These are phyloP conservation scores for Phytophthora colocasiae DNA, from an alignment of 352 stramenopile genomes.

Conservation along the genomic window DNA sequence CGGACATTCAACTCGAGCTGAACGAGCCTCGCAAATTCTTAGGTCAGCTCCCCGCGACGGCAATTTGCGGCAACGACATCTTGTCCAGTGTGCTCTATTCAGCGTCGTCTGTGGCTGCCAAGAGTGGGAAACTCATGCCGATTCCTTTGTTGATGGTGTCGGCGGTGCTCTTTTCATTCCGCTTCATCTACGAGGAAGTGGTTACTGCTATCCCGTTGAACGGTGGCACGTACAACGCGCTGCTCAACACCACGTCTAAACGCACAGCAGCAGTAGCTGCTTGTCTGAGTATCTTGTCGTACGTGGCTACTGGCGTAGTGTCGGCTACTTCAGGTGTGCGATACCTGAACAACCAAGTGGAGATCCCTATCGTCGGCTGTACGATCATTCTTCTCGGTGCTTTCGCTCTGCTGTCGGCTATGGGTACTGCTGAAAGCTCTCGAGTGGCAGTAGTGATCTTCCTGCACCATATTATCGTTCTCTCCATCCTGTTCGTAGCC, in stretches of 20 bases:
- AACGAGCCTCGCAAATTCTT: constrained; percentile 41
- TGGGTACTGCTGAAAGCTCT: constrained; percentile 86
- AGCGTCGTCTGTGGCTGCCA: constrained; percentile 42
- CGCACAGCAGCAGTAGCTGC: constrained; percentile 82
- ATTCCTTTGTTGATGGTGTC: constrained; percentile 82
- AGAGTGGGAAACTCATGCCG: constrained; percentile 79
- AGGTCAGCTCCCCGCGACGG: constrained; percentile 74
- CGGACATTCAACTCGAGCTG: constrained; percentile 38
- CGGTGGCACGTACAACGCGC: constrained; percentile 89
- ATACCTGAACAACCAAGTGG: constrained; percentile 79
- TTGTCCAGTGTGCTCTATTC: constrained; percentile 84
- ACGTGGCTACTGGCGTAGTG: constrained; percentile 86
- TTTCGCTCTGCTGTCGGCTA: constrained; percentile 72
- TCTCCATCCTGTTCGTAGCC: constrained; percentile 61
- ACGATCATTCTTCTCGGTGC: constrained; percentile 66
- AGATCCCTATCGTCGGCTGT: constrained; percentile 43
- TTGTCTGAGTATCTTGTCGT: constrained; percentile 86
- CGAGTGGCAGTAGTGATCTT: constrained; percentile 83
- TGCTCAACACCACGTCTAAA: constrained; percentile 91
- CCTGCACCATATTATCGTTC: constrained; percentile 68
- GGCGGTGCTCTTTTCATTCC: constrained; percentile 55
- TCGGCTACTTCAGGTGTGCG: constrained; percentile 71
- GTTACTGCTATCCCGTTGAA: constrained; percentile 90
- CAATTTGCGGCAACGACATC: constrained; percentile 93
- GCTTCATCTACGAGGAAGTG: constrained; percentile 89